phyloP scores from a whole-genome alignment of 2,329 filamentous ascomycete species.

The Colletotrichum horii region DNA sequence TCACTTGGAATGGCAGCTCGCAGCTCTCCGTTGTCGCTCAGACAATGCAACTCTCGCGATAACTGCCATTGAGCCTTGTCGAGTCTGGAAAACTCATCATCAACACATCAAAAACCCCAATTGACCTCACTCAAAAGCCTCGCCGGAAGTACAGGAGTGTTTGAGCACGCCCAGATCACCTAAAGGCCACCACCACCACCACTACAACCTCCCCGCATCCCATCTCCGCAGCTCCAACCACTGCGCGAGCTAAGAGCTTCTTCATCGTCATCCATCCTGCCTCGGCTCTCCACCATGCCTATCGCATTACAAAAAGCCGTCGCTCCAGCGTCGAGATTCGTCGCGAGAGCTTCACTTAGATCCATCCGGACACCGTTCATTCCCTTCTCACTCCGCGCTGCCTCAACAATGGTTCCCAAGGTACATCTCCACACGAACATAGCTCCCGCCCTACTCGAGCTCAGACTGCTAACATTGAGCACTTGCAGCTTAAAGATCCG shows the following conservation, averaged over 20 bases:
- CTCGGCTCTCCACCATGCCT: constrained; percentile 11
- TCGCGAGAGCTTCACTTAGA: constrained; percentile 1
- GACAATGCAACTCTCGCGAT: neutral
- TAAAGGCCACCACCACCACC: neutral
- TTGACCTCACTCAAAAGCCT: neutral
- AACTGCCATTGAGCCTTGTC: neutral
- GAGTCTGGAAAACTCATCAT: neutral
- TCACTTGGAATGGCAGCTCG: neutral
- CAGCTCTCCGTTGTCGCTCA: constrained; percentile 15
- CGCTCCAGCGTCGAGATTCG: constrained; percentile 17
- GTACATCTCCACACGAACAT: constrained; percentile 26
- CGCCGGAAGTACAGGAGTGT: neutral
- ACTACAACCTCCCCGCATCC: constrained; percentile 1
- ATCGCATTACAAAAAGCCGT: constrained; percentile 16
- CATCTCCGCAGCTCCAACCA: neutral
- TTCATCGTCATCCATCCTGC: neutral
- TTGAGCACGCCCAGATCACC: neutral
- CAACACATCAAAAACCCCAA: neutral
- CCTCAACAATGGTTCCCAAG: constrained; percentile 55
- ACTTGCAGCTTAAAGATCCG: constrained; percentile 71
- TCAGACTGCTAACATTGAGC: neutral
- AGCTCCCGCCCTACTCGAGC: neutral
- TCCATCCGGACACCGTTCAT: constrained; percentile 4
- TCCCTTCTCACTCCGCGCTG: constrained; percentile 34
- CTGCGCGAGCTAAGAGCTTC: neutral